Evolutionary conservation across 2,329 filamentous ascomycete genomes (phyloP), one percentile per base, ranked within the genome.

Genomic region (Verticillium alfalfae): DNA sequence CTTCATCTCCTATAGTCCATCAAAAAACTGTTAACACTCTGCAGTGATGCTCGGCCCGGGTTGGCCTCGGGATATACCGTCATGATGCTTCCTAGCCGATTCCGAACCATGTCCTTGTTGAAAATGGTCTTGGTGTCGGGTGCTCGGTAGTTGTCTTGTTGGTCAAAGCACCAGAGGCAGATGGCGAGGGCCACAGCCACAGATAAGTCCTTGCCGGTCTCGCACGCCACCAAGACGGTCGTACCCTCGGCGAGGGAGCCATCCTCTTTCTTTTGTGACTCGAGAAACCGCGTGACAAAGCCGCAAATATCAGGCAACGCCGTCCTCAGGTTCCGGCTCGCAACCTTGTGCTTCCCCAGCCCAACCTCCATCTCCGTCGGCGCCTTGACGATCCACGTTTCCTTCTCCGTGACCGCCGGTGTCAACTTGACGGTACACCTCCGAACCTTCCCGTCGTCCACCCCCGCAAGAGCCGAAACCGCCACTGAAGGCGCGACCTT

Each of bases 11-110:
- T 70, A 74, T 76, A 79, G 61, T 82, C 82, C 87, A 98, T 94
- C 59, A 98, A 76, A 69, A 92, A 96, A 61, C 91, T 91, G 74
- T 98, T 97, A 5, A 98, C 89, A 67, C 92, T 94, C 75, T 97
- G 93, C 41, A 98, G 77, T 0, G 93, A 97, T 26, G 91, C 84
- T 39, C 95, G 82, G 65, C 88, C 93, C 0, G 94, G 93, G 71
- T 96, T 96, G 2, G 89, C 90, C 67, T 90, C 87, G 1, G 93
- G 89, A 71, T 89, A 88, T 0, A 85, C 86, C 5, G 88, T 89
- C 74, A 94, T 91, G 67, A 98, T 91, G 80, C 88, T 90, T n/a
- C 90, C 89, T 37, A 98, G 80, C 59, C 88, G 84, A 67, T 87
- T 85, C 67, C 91, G 89, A 71, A 98, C 93, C 58, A 89, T 80